Conservation (phyloP, 2,329 filamentous ascomycete species). For the Aspergillus spinulosporus region DNA sequence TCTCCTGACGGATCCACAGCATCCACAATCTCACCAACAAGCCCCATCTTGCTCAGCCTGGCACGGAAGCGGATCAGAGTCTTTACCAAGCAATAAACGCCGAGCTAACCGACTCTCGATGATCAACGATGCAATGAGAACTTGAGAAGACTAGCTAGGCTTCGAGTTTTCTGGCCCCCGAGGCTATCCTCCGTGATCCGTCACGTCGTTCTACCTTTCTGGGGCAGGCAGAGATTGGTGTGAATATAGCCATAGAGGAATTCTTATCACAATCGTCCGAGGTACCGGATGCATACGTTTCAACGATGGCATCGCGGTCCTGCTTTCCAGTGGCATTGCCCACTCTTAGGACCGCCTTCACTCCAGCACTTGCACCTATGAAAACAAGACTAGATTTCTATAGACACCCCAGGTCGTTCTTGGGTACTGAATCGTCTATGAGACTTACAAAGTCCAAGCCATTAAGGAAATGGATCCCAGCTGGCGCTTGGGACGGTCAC, state of each 20-base stretch:
- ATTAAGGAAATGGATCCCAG: slow-evolving; percentile 31
- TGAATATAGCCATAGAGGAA: background rate
- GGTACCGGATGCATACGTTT: background rate
- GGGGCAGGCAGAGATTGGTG: background rate
- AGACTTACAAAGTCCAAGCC: background rate
- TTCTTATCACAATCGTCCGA: background rate
- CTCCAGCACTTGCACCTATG: slow-evolving; percentile 17
- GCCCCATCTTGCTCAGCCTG: background rate
- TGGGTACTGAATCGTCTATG: background rate
- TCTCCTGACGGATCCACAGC: slow-evolving; percentile 2
- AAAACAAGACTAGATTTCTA: slow-evolving; percentile 22
- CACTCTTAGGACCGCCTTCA: background rate
- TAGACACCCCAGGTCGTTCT: background rate
- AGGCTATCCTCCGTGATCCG: background rate
- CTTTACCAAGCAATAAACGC: background rate
- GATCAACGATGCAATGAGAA: background rate
- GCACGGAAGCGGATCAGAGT: background rate
- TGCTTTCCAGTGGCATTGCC: background rate
- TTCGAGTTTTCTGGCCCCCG: background rate
- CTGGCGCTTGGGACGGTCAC: slow-evolving; percentile 60
- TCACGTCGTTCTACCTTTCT: background rate
- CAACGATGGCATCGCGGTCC: background rate
- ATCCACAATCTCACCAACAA: background rate
- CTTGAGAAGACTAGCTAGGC: background rate
- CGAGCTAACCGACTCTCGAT: background rate